These are phyloP conservation scores for Agaricus sinodeliciosus DNA, from an alignment of 768 basidiomycete genomes.

Conservation along the genomic window DNA sequence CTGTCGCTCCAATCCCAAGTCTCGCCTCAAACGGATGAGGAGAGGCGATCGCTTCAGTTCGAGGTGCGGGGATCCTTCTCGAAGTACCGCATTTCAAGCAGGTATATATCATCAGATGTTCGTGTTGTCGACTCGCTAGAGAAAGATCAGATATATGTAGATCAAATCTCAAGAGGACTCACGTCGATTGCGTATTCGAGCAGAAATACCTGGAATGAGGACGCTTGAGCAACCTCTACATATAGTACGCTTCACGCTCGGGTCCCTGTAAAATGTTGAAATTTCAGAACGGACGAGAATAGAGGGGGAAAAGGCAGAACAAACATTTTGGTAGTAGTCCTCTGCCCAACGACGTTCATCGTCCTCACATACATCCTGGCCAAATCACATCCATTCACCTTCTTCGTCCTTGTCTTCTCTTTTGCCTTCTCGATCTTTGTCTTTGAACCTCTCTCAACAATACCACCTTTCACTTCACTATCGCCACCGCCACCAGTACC, in stretches of 20 bases:
- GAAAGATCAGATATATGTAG: neutral
- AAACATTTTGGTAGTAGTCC: slow-evolving; percentile 77
- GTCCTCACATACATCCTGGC: slow-evolving; percentile 57
- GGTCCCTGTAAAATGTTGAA: slow-evolving; percentile 47
- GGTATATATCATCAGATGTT: slow-evolving; percentile 49
- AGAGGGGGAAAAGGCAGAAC: neutral
- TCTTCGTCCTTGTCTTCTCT: neutral
- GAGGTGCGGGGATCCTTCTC: slow-evolving; percentile 64
- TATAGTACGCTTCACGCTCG: slow-evolving; percentile 72
- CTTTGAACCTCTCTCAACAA: neutral
- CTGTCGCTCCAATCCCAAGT: too few relatives aligned
- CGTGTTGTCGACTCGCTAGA: slow-evolving; percentile 35
- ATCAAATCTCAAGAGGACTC: slow-evolving; percentile 13
- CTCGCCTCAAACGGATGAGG: neutral
- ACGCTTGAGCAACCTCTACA: slow-evolving; percentile 64
- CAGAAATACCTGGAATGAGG: slow-evolving; percentile 63
- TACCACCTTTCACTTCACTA: neutral
- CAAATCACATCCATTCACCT: slow-evolving; percentile 32
- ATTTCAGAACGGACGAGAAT: slow-evolving; percentile 1
- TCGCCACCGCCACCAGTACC: neutral
- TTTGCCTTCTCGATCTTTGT: neutral
- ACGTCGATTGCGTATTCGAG: slow-evolving; percentile 63
- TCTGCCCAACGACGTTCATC: slow-evolving; percentile 69
- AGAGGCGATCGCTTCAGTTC: neutral
- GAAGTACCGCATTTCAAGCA: slow-evolving; percentile 52